phyloP scores from a whole-genome alignment of 768 basidiomycete genomes.

The Xerocomus potaroensis region DNA sequence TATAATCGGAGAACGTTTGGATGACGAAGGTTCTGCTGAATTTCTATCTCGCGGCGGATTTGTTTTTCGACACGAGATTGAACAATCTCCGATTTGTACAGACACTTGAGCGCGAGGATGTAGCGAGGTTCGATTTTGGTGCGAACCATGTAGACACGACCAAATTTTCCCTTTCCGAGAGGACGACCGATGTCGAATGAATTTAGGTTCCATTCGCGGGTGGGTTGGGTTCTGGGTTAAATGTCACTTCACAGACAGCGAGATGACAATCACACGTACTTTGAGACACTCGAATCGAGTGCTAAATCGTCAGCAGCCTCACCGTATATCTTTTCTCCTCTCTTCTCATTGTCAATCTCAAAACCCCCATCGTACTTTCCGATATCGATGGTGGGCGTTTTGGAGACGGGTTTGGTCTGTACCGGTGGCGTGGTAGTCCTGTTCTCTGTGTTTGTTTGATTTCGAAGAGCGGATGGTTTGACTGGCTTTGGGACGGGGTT shows the following conservation, averaged over 20 bases:
- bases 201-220: constrained; percentile 79
- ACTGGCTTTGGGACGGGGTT: constrained; percentile 37
- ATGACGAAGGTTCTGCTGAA: constrained; percentile 93
- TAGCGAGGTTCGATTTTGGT: constrained; percentile 85
- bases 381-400: constrained; percentile 53
- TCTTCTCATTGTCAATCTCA: constrained; percentile 82
- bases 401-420: constrained; percentile 17
- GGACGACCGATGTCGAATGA: constrained; percentile 94
- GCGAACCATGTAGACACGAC: constrained; percentile 96
- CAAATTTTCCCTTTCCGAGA: constrained; percentile 98
- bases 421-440: constrained; percentile 26
- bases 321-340: constrained; percentile 68
- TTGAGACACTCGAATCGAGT: constrained; percentile 74
- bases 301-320: constrained; percentile 80
- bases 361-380: constrained; percentile 95
- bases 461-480: constrained; percentile 41
- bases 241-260: background rate
- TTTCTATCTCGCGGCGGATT: constrained; percentile 95
- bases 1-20: constrained; percentile 92
- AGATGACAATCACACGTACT: constrained; percentile 39
- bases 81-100: constrained; percentile 96
- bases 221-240: constrained; percentile 58
- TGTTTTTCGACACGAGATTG: constrained; percentile 93
- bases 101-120: constrained; percentile 94
- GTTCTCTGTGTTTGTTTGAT: constrained; percentile 30